Evolutionary conservation across 345 rosid genomes (phyloP).

Genomic region (Salix caprea): DNA sequence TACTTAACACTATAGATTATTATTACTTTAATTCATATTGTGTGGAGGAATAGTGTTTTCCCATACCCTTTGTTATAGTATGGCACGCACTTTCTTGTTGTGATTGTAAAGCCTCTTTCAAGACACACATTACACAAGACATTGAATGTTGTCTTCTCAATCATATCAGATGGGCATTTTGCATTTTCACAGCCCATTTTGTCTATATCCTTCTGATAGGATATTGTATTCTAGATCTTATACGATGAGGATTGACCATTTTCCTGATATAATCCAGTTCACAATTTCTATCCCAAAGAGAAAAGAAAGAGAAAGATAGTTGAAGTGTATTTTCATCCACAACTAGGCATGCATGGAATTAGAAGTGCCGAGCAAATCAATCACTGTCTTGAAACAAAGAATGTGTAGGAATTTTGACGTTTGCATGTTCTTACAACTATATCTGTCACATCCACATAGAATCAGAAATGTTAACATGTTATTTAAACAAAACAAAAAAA

Average conservation of each 20-base stretch:
- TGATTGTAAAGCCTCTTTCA: no score
- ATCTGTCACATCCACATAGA: constrained; percentile 12
- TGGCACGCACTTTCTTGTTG: no score
- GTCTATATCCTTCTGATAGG: background rate
- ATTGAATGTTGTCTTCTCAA: background rate
- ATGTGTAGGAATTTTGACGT: background rate
- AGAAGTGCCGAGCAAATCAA: background rate
- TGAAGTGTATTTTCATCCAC: background rate
- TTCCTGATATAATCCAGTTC: background rate
- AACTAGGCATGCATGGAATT: background rate
- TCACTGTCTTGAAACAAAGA: background rate
- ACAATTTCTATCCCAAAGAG: background rate
- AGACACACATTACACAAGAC: no score
- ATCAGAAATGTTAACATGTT: constrained; percentile 44
- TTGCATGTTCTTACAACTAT: background rate
- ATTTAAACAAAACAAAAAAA: constrained; percentile 5
- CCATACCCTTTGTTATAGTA: no score
- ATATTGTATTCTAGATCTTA: no score
- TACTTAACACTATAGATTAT: no score
- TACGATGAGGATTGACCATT: background rate
- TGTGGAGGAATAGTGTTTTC: no score
- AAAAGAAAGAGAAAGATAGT: background rate
- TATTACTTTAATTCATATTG: no score
- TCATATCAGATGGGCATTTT: background rate
- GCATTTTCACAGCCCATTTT: background rate